Base-by-base conservation (phyloP, 306 rosid genomes). In the Vigna hirtella region DNA sequence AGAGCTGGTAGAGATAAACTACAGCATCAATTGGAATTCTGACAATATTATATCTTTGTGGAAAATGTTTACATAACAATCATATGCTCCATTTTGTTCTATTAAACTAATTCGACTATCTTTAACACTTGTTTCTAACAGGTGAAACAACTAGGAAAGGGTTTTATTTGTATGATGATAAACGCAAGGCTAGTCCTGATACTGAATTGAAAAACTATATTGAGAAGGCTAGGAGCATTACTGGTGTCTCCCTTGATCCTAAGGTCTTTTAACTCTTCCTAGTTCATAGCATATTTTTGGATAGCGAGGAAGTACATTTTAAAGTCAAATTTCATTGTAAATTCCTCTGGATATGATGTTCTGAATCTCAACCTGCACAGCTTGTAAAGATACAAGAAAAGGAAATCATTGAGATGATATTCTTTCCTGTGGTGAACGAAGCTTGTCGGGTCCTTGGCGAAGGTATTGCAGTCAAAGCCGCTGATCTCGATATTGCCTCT, bases 371-470 rank as follows among this genome's bases (percentile, higher is more conserved):
- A 72, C 64, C 20, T 87, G 87, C 58, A 68, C 93, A 95, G 99
- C 84, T 95, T 43, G 85, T 20, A 48, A 93, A 89, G 87, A 76
- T 95, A 81, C 38, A 89, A 17, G 98, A 86, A 57, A 88, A 85
- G 90, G 99, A 95, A 69, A 87, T 95, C 28, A 87, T 95, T 70
- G 99, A 95, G 82, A 95, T 93, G 99, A 66, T 91, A 58, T 93
- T 95, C 86, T 90, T 95, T 82, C 98, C 99, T 0, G 97, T 95
- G 85, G 98, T 95, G 82, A 95, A 95, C 48, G 99, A 95, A 87
- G 97, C 99, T 2, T 95, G 99, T 38, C 92, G 98, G 28, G 96
- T 95, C 62, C 97, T 91, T 53, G 99, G 90, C 26, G 99, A 95
- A 81, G 98, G 98, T 48, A 93, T 95, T 73, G 96, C 87, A 16